Evolutionary conservation across 148 eudicot genomes (phyloP).

Genomic region (Fallopia convolvulus): DNA sequence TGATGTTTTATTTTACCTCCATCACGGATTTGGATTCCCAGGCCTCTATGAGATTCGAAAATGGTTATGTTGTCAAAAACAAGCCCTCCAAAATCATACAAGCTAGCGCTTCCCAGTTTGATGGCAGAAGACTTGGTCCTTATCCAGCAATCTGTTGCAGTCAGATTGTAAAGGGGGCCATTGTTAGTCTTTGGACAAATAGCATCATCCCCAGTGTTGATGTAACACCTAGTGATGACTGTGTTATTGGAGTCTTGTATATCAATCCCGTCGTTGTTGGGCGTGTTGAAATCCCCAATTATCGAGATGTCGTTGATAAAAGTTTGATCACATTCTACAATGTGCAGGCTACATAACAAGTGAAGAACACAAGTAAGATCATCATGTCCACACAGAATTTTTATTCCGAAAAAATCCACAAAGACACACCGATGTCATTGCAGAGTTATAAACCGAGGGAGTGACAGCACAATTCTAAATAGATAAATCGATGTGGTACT

Average conservation of each 20-base stretch:
- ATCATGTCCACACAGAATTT: background rate
- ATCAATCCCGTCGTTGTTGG: conserved; percentile 95
- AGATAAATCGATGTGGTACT: background rate
- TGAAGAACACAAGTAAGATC: background rate
- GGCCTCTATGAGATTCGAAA: conserved; percentile 86
- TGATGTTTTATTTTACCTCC: conserved; percentile 50
- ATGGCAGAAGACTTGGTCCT: conserved; percentile 89
- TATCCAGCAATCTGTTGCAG: conserved; percentile 86
- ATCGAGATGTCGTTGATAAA: conserved; percentile 58
- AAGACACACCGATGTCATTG: background rate
- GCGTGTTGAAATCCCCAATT: conserved; percentile 74
- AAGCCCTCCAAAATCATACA: conserved; percentile 53
- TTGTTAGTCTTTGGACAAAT: conserved; percentile 82
- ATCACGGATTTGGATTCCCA: conserved; percentile 88
- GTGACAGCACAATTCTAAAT: background rate
- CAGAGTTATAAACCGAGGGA: background rate
- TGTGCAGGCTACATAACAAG: conserved; percentile 63
- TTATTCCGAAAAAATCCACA: background rate
- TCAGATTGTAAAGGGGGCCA: conserved; percentile 73
- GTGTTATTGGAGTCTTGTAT: conserved; percentile 92
- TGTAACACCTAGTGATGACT: conserved; percentile 75
- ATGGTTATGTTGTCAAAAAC: conserved; percentile 81
- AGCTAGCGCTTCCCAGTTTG: conserved; percentile 95
- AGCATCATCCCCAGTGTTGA: conserved; percentile 95
- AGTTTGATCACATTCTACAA: conserved; percentile 69